These are phyloP conservation scores for Rutstroemia sp. DNA, from an alignment of 2,329 filamentous ascomycete species.

Conservation along the genomic window DNA sequence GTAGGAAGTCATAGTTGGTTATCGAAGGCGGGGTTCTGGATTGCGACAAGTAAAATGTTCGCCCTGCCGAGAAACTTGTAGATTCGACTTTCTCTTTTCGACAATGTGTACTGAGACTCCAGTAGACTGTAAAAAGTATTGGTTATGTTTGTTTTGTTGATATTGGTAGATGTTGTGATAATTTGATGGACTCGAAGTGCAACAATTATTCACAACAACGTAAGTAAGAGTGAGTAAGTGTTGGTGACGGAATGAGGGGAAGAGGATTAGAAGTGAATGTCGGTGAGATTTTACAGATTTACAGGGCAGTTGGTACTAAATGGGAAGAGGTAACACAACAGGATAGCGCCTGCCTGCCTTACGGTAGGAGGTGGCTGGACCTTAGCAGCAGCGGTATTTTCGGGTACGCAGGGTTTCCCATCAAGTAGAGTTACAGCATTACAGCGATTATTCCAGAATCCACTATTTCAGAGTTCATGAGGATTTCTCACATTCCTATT, in stretches of 20 bases:
- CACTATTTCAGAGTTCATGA: not conserved
- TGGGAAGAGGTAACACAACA: not conserved
- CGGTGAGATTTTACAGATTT: constrained; percentile 8
- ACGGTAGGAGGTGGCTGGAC: not conserved
- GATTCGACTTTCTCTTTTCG: not conserved
- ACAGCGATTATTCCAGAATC: not conserved
- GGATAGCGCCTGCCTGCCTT: not conserved
- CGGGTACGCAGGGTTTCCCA: not conserved
- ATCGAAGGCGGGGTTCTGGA: not conserved
- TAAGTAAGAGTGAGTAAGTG: not conserved
- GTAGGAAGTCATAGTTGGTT: constrained; percentile 9
- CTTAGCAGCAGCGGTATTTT: not conserved
- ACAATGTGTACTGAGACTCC: not conserved
- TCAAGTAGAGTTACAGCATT: not conserved
- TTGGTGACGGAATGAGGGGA: constrained; percentile 6
- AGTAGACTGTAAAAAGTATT: not conserved
- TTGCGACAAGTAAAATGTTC: constrained; percentile 2
- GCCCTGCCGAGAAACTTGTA: not conserved
- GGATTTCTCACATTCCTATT: not conserved
- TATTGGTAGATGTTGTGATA: not conserved
- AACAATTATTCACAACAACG: not conserved
- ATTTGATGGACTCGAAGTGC: not conserved
- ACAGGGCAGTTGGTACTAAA: not conserved
- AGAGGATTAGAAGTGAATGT: constrained; percentile 3
- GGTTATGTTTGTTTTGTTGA: not conserved